Conservation (phyloP, 192 early-diverging fungal species). For the Spinellus fusiger region DNA sequence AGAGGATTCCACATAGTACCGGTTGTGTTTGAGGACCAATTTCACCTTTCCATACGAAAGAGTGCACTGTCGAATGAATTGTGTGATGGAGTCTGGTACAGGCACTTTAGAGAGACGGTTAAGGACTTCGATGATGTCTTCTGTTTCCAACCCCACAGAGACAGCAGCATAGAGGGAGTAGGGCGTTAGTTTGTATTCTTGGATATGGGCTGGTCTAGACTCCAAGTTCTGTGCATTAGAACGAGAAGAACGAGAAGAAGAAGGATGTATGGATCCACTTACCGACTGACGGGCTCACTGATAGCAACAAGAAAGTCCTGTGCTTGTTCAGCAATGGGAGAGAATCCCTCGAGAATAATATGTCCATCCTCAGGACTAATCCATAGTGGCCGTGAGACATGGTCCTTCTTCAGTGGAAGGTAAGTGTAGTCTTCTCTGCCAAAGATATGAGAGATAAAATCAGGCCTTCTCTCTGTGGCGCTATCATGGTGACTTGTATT, state of each 20-base stretch:
- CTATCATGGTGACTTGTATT: background rate
- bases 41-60: constrained; percentile 93
- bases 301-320: constrained; percentile 95
- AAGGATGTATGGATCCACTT: constrained; percentile 14
- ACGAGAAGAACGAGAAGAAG: background rate
- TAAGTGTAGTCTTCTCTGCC: constrained; percentile 68
- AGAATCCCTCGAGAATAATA: constrained; percentile 95
- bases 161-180: constrained; percentile 98
- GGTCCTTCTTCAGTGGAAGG: constrained; percentile 82
- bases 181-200: constrained; percentile 93
- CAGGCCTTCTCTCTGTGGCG: constrained; percentile 14
- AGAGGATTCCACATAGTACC: constrained; percentile 88
- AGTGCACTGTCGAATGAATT: constrained; percentile 79
- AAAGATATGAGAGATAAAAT: constrained; percentile 59
- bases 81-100: constrained; percentile 67
- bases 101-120: constrained; percentile 85
- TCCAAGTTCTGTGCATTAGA: background rate
- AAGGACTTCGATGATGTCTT: constrained; percentile 86
- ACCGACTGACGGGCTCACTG: constrained; percentile 88
- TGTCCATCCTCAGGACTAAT: constrained; percentile 73
- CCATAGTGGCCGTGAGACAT: constrained; percentile 85
- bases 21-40: constrained; percentile 90
- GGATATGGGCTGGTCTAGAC: constrained; percentile 61
- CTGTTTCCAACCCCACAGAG: constrained; percentile 88
- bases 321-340: constrained; percentile 91